Percentiles rank a stretch among this genome's conserved stretches.
These are phyloP conservation scores for Coprinellus micaceus DNA, from an alignment of 768 basidiomycete species.

Conservation along the genomic window DNA sequence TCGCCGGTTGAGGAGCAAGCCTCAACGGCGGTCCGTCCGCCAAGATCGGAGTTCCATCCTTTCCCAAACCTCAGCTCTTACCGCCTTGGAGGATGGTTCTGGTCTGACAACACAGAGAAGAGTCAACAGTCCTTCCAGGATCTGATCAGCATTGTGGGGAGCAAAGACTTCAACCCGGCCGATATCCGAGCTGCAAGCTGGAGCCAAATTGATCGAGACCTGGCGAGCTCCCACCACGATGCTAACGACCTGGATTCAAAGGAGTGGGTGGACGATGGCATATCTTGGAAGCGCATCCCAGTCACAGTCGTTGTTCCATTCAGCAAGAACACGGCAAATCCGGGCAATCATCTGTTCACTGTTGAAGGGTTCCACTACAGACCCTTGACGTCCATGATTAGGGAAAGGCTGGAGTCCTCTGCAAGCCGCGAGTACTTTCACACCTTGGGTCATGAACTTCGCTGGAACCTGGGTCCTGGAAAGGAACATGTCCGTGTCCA, in stretches of 20 bases:
- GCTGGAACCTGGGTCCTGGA: neutral
- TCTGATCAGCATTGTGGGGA: neutral
- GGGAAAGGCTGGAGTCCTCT: conserved; percentile 16
- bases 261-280: neutral
- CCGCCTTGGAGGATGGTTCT: neutral
- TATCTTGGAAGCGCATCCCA: neutral
- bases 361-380: conserved; percentile 26
- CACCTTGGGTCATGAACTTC: conserved; percentile 24
- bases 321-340: neutral
- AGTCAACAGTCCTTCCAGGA: neutral
- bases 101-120: neutral
- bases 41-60: neutral
- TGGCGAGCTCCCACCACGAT: neutral
- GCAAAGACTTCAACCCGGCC: neutral
- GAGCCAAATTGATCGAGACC: neutral
- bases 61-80: neutral
- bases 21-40: neutral
- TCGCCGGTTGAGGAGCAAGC: neutral
- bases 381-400: conserved; percentile 22
- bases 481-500: conserved; percentile 16
- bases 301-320: neutral
- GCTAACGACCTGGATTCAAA: neutral
- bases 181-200: neutral
- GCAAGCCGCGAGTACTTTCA: conserved; percentile 19
- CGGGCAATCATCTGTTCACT: neutral